Base-by-base conservation (phyloP, 176 grass and related monocot species). In the Oryza meridionalis region DNA sequence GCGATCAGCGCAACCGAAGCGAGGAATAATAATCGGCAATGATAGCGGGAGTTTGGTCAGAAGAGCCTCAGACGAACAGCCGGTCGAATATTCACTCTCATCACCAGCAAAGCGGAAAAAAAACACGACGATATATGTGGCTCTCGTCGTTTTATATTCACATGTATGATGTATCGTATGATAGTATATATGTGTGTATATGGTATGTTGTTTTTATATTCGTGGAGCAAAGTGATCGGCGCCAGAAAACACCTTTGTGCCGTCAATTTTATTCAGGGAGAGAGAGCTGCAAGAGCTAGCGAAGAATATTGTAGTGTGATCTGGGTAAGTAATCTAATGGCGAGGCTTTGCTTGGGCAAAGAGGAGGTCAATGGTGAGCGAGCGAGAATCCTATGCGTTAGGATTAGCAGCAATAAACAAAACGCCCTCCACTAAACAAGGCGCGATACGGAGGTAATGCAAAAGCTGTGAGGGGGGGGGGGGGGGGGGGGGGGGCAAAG, bases 321-420 rank as follows among this genome's bases (percentile, higher is more conserved):
- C 78, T 43, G 77, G 77, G 71, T 42, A 17, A 55, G 51, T 35
- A 51, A 38, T 61, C 31, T 78, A 74, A 58, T 61, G 17, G 51
- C 51, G 6, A 21, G 17, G 51, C 46, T 17, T 33, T 33, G 15
- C 17, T 51, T 3, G 15, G 15, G 13, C 45, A 29, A 87, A 88
- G 72, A 19, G 50, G 70, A 44, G 72, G 79, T 82, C 84, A 73
- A 82, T 37, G 66, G 35, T 33, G 33, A 62, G 58, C 58, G 17
- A 21, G 21, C 55, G 38, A n/a, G 88, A 86, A 90, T 69, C 84
- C 31, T 79, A 75, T 90, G 84, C 84, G 51, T 72, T 79, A 24
- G 42, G 59, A 53, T 42, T 73, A 51, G 21, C 35, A 7, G 17
- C 35, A 70, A n/a, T 15, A 35, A 71, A 5, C 38, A 51, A 51